Evolutionary conservation across 768 basidiomycete genomes (phyloP), one percentile per base, ranked within the genome.

Genomic region (Mycena vitilis): DNA sequence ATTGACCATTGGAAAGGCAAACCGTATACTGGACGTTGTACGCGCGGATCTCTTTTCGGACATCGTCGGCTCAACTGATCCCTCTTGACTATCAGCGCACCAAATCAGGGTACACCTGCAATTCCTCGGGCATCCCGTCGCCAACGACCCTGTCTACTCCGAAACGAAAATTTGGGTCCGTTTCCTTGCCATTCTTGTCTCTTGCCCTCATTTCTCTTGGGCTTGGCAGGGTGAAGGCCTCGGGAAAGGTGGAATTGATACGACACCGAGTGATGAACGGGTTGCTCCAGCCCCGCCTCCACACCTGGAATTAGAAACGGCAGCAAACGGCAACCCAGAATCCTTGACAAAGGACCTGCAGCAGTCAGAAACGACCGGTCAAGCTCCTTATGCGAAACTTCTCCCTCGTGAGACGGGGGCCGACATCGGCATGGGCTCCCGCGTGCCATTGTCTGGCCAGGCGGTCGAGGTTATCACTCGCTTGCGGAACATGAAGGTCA

Each of bases 81-180:
- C 52, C 63, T 65, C 70, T 48, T 16, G 59, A 73, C 65, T 49
- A 71, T 22, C 57, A 98, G 96, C 98, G 0, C 98, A 99, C 80
- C 98, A 99, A 79, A 94, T 99, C 65, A 88, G 98, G 57, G 97
- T 99, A 4, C 98, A 99, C 76, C 86, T 99, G 4, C 98, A 99
- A 79, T 98, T 87, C 78, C 88, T 99, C 64, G 98, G 97, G 1
- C 83, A 94, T 75, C 92, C 98, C 0, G 95, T 99, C 70, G 94
- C 95, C 13, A 99, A 99, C 76, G 98, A 99, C 73, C 94, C 96
- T 2, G 86, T 99, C 4, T 99, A 99, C 79, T 91, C 92, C 20
- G 92, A 93, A 66, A 81, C 83, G 40, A 86, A 85, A 47, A 93
- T 94, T 59, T 95, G 93, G 93, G 93, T 89, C 73, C 47, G 34